A percentile compares a stretch with the other conserved stretches of the same genome.
These are phyloP conservation scores for Fusarium sp. DNA, from an alignment of 2,329 filamentous ascomycete genomes.

Conservation along the genomic window DNA sequence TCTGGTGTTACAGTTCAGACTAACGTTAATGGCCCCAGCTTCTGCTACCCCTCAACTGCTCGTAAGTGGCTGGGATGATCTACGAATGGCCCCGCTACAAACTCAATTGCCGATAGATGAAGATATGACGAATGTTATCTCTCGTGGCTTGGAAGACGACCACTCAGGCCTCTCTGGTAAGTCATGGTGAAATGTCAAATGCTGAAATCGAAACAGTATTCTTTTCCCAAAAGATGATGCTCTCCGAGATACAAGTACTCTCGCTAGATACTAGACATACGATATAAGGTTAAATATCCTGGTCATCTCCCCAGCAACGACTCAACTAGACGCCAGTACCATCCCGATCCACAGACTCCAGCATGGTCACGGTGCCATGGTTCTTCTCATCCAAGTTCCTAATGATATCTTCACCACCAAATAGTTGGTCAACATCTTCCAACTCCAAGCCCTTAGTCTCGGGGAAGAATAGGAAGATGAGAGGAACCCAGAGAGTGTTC, in stretches of 20 bases:
- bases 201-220: not conserved
- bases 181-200: not conserved
- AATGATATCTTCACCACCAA: constrained; percentile 26
- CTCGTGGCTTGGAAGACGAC: not conserved
- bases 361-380: constrained; percentile 6
- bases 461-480: constrained; percentile 59
- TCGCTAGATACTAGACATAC: too few relatives aligned
- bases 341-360: constrained; percentile 15
- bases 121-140: not conserved
- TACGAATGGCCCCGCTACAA: not conserved
- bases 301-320: not conserved
- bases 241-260: too few relatives aligned
- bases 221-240: too few relatives aligned
- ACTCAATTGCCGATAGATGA: not conserved
- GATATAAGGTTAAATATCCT: not conserved
- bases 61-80: not conserved
- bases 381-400: constrained; percentile 30
- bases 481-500: constrained; percentile 27
- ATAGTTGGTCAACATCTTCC: constrained; percentile 58
- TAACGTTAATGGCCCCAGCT: not conserved
- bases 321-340: not conserved
- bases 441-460: constrained; percentile 60
- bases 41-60: constrained; percentile 19
- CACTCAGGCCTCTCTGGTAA: not conserved
- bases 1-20: not conserved